Base-by-base conservation (phyloP, 495 filamentous ascomycete genomes). In the Halenospora varia region DNA sequence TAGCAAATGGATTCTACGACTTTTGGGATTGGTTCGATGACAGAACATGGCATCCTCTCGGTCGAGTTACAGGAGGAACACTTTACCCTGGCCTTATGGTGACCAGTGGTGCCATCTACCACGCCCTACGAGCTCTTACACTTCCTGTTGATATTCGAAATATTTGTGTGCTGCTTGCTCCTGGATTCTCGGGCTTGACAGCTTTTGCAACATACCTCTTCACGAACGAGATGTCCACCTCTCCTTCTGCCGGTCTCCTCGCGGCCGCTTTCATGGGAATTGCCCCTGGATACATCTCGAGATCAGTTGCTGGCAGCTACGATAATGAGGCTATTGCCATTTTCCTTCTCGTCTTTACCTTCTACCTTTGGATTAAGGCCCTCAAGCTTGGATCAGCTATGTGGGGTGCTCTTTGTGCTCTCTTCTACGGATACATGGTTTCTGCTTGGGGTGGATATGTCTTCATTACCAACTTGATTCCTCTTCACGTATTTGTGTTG, bases 21-120 rank as follows among this genome's bases (percentile, higher is more conserved):
- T 99, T 99, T 70, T 99, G 95, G 95, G 93, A 99, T 74, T 99
- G 95, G 95, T 99, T 99, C 69, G 95, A 99, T 76, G 95, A 99
- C 79, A 87, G 94, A 78, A 98, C 95, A 83, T 99, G 95, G 95
- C 94, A 99, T 75, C 95, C 95, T 59, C 88, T 99, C 57, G 95
- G 95, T 57, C 90, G 95, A 76, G 95, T 99, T 65, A 99, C 95
- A 56, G 95, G 95, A 73, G 95, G 95, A 66, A 99, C 95, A 20
- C 84, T 99, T 55, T 99, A 99, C 70, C 95, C 95, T 18, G 95
- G 95, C 65, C 82, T 99, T 61, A 99, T 99, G 95, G 95, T 97
- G 66, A 99, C 95, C 65, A 97, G 92, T 75, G 95, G 95, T 61
- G 84, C 82, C 63, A 97, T 97, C 74, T 97, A 96, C 78, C 92